Evolutionary conservation across 2,329 filamentous ascomycete genomes (phyloP).

Genomic region (Ascochyta lentis): DNA sequence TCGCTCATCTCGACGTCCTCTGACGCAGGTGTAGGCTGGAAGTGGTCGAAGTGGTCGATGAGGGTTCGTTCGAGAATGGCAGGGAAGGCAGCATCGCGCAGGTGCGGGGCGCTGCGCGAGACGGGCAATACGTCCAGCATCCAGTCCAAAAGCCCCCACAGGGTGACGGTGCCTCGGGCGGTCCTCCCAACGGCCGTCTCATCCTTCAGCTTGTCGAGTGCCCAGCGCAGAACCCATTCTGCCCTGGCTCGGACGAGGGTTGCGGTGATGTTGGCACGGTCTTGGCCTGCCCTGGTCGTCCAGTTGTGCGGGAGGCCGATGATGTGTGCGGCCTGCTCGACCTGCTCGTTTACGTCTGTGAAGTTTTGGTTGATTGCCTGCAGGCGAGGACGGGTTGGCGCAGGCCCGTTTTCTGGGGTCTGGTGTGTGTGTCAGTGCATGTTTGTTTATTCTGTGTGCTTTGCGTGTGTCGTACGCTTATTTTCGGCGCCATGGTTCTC

Average conservation of each 20-base stretch:
- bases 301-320: constrained; percentile 46
- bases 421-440: neutral
- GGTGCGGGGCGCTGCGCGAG: constrained; percentile 72
- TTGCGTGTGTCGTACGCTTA: constrained; percentile 17
- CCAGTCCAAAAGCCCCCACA: constrained; percentile 67
- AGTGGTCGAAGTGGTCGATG: constrained; percentile 56
- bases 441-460: too few species aligned
- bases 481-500: constrained; percentile 33
- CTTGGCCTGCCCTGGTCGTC: constrained; percentile 25
- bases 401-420: constrained; percentile 20
- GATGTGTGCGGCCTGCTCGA: constrained; percentile 51
- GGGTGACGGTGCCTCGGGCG: constrained; percentile 52
- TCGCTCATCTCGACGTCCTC: constrained; percentile 23
- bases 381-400: constrained; percentile 47
- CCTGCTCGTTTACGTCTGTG: constrained; percentile 45
- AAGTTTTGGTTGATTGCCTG: constrained; percentile 50
- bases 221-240: constrained; percentile 72
- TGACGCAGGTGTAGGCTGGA: constrained; percentile 4
- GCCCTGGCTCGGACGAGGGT: constrained; percentile 51
- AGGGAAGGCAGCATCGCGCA: constrained; percentile 74
- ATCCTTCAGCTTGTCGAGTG: constrained; percentile 65
- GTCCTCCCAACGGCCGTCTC: constrained; percentile 42
- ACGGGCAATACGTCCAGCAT: constrained; percentile 71
- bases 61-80: constrained; percentile 70
- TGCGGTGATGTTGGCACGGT: constrained; percentile 17